Evolutionary conservation across 2,329 filamentous ascomycete species (phyloP), one percentile per base, ranked within the genome.

Genomic region (Ramichloridium luteum): DNA sequence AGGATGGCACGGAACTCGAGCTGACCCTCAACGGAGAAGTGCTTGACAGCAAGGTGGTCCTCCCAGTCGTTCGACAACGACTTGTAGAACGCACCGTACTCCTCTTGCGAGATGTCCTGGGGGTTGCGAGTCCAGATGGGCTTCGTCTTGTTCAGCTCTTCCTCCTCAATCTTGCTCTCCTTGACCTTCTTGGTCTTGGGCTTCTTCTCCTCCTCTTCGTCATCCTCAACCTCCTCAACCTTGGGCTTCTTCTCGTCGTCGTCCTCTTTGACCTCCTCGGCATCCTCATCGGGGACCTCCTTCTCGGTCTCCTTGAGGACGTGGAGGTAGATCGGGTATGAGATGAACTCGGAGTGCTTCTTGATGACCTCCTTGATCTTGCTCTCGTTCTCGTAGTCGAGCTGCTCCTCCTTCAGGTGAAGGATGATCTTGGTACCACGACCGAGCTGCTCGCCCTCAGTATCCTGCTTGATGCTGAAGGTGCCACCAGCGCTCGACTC

Each of bases 271-370:
- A 69, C 65, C 51, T 68, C 64, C 46, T 73, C 77, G 59, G 86
- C 83, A 31, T 93, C 85, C 72, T 96, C 88, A 60, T 96, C 90
- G 45, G 88, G 88, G 44, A 96, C 85, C 73, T 98, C 90, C 56
- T 74, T 94, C 82, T 98, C 90, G 47, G 79, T 86, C 82, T 98
- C 90, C 81, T 98, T 98, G 63, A 81, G 67, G 58, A 98, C 86
- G 71, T 98, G 90, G 50, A 98, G 88, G 76, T 94, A 98, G 80
- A 98, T 98, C 59, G 90, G 90, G 76, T 98, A 98, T 31, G 90
- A 96, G 72, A 98, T 98, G 76, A 98, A 98, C 72, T 98, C 90
- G 60, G 90, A 96, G 81, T 98, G 90, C 83, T 98, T 98, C 85
- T 96, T 96, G 74, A 98, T 86, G 48, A 98, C 88, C 74, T 98